A percentile compares a stretch with the other conserved stretches of the same genome.
Evolutionary conservation across 2,329 filamentous ascomycete genomes (phyloP).

Genomic region (Tolypocladium amazonense): DNA sequence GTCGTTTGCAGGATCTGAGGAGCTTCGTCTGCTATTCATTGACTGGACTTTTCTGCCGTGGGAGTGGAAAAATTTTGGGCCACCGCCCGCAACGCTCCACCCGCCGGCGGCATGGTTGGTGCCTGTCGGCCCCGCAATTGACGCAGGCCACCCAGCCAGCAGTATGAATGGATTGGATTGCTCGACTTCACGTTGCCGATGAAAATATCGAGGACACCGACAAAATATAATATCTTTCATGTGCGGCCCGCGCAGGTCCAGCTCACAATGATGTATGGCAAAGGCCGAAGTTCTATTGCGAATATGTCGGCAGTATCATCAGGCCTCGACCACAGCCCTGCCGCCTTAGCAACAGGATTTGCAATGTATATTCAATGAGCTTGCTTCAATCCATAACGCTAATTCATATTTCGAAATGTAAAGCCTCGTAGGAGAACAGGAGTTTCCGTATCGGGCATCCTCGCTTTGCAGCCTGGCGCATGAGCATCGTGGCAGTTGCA

Average conservation of each 20-base stretch:
- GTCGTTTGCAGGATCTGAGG: neutral
- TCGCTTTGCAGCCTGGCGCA: neutral
- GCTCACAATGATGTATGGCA: no score
- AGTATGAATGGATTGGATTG: no score
- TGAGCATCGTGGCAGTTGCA: neutral
- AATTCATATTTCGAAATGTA: neutral
- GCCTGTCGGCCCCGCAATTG: neutral
- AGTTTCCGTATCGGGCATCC: neutral
- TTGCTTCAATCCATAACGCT: neutral
- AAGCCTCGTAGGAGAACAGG: neutral
- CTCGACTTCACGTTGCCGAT: no score
- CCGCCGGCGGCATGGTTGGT: neutral
- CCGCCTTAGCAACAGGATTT: neutral
- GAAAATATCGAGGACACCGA: no score
- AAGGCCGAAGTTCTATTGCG: no score
- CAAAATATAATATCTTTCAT: no score
- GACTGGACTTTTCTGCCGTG: constrained; percentile 4
- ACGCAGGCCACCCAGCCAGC: neutral
- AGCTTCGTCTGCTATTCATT: neutral
- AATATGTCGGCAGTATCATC: no score
- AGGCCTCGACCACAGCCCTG: no score
- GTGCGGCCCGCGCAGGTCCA: no score
- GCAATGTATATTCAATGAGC: neutral
- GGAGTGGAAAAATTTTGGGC: constrained; percentile 5
- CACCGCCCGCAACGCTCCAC: constrained; percentile 4